Base-by-base conservation (phyloP, 1,139 yeast species). In the Ogataea hybrid region DNA sequence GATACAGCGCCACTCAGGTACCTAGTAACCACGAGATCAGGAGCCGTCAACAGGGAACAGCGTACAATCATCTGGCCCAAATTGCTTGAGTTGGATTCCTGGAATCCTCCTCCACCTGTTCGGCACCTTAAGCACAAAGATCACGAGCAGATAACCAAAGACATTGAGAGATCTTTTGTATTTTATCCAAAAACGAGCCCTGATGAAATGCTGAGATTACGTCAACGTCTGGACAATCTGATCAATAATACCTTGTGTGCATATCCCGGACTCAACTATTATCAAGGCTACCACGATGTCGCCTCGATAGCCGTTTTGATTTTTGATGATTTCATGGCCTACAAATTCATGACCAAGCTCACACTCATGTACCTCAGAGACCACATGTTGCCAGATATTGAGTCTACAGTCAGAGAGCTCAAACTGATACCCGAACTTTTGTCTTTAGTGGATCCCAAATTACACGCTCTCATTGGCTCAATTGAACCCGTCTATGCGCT, bases 241-340 rank as follows among this genome's bases (percentile, higher is more conserved):
- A 75, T 89, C 7, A 63, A 75, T 10, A 68, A 70, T 21, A 68
- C 88, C 2, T 67, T 92, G 18, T 63, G 88, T 25, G 71, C 70
- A 25, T 70, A 83, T 53, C 90, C 90, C 0, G 55, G 63, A 8
- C 67, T 90, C 34, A 69, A 77, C 46, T 92, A 92, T 62, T 92
- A 88, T 59, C 98, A 92, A 63, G 98, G 98, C 0, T 88, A 76
- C 59, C 97, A 92, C 63, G 97, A 92, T 57, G 69, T 90, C 28
- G 90, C 89, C 2, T 75, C 86, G 38, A 72, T 85, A 8, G 67
- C 86, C n/a, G 65, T 84, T 16, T 56, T 82, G 16, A 75, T 83
- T 0, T 77, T 78, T 53, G 49, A 42, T 34, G 72, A 70, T 35
- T 68, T 63, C 10, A 49, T 62, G 25, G 75, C 83, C 0, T 71